These are phyloP conservation scores for Orbilia javanica DNA, from an alignment of 2,329 filamentous ascomycete genomes.

Conservation along the genomic window DNA sequence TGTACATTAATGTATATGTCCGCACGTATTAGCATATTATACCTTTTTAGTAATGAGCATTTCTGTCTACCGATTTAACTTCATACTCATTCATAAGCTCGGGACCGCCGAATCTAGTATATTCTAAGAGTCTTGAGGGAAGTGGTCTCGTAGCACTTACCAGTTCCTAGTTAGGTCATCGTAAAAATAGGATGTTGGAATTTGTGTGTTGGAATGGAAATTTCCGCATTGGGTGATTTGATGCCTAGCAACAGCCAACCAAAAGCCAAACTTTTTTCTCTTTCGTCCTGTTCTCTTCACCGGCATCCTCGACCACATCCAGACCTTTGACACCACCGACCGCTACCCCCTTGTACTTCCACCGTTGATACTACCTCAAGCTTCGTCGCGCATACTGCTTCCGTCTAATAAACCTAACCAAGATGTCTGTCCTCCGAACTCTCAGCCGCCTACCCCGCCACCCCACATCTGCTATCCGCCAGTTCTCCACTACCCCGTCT, in stretches of 20 bases:
- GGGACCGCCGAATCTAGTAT: neutral
- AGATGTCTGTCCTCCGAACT: constrained; percentile 47
- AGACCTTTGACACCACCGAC: neutral
- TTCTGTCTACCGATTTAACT: neutral
- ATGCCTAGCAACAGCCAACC: constrained; percentile 16
- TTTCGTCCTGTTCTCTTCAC: neutral
- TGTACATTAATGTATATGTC: constrained; percentile 19
- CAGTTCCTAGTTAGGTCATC: too few relatives aligned
- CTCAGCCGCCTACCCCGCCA: constrained; percentile 48
- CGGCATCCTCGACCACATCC: neutral
- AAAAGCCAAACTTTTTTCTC: constrained; percentile 36
- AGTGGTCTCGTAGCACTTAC: neutral
- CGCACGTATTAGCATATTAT: constrained; percentile 28
- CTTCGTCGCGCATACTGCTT: neutral
- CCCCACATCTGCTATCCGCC: constrained; percentile 68
- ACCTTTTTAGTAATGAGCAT: constrained; percentile 29
- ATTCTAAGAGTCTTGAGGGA: neutral
- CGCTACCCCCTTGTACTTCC: neutral
- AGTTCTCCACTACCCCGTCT: constrained; percentile 78
- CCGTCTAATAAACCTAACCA: constrained; percentile 3
- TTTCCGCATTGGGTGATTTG: constrained; percentile 33
- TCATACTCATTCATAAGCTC: neutral
- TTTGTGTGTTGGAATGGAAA: constrained; percentile 31
- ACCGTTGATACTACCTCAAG: neutral
- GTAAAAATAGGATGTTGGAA: constrained; percentile 18